Percentiles rank a stretch among this genome's conserved stretches.
Conservation (phyloP, 345 rosid species). For the Bruguiera parviflora region DNA sequence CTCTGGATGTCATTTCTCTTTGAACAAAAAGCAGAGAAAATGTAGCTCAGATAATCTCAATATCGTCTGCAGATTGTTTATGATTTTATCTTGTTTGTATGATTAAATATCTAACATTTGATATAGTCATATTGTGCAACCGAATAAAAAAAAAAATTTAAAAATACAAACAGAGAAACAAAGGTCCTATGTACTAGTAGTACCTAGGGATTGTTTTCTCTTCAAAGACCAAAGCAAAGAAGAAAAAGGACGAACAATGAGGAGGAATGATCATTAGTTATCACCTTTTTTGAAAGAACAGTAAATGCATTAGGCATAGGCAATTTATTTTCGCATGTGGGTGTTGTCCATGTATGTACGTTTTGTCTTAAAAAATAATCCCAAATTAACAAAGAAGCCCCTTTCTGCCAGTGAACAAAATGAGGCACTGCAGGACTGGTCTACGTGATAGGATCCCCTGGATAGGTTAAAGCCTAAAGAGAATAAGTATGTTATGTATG, state of each 20-base stretch:
- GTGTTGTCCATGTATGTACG: slow-evolving; percentile 13
- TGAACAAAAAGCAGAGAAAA: too few relatives aligned
- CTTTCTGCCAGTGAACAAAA: neutral
- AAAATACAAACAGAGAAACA: too few relatives aligned
- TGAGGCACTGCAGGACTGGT: slow-evolving; percentile 5
- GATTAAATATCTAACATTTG: too few relatives aligned
- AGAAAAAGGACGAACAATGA: neutral
- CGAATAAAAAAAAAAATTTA: too few relatives aligned
- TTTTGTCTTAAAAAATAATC: slow-evolving; percentile 23
- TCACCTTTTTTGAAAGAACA: neutral
- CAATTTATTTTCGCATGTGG: slow-evolving; percentile 23
- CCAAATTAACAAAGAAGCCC: slow-evolving; percentile 15
- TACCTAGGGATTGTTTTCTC: too few relatives aligned
- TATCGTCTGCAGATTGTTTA: too few relatives aligned
- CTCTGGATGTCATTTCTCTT: too few relatives aligned
- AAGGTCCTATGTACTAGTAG: too few relatives aligned
- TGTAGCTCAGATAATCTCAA: too few relatives aligned
- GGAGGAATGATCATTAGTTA: neutral
- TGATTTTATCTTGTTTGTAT: too few relatives aligned
- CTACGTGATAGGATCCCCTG: neutral
- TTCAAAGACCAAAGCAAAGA: too few relatives aligned
- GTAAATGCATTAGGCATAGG: slow-evolving; percentile 8
- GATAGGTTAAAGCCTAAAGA: neutral
- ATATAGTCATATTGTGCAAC: too few relatives aligned
- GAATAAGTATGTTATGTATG: slow-evolving; percentile 5